Percentiles rank a stretch among this genome's conserved stretches.
Evolutionary conservation across 2,329 filamentous ascomycete species (phyloP).

Genomic region (Nannizziopsis barbatae): DNA sequence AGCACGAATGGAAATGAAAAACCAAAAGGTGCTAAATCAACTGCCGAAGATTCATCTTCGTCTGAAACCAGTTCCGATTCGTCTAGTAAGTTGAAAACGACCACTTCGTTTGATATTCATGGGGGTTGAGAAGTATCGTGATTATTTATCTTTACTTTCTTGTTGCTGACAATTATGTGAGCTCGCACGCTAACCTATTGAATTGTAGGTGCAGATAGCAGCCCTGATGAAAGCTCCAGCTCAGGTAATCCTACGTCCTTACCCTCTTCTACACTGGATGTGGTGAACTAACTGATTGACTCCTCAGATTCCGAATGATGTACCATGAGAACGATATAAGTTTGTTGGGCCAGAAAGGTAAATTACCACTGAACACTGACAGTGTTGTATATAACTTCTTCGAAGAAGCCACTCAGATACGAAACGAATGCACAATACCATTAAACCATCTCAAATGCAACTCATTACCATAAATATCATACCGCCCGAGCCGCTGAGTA

Average conservation of each 20-base stretch:
- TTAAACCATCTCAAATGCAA: neutral
- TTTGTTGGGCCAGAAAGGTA: neutral
- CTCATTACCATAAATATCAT: conserved; percentile 5
- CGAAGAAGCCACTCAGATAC: neutral
- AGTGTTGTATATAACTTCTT: too few relatives aligned
- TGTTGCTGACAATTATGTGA: too few relatives aligned
- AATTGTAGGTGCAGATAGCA: neutral
- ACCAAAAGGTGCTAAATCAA: neutral
- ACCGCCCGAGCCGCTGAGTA: neutral
- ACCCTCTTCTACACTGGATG: neutral
- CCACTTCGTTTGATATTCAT: neutral
- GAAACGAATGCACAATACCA: neutral
- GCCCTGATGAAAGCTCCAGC: neutral
- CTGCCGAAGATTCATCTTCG: conserved; percentile 1
- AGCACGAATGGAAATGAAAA: neutral
- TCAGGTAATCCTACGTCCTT: neutral
- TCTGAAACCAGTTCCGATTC: conserved; percentile 10
- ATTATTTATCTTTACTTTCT: neutral
- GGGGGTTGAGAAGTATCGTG: neutral
- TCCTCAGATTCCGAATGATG: neutral
- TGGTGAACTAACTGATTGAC: neutral
- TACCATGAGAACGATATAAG: neutral
- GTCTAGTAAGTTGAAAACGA: neutral
- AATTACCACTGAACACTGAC: too few relatives aligned
- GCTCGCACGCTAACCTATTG: too few relatives aligned